Conservation (phyloP, 2,329 filamentous ascomycete genomes). For the Coccinonectria pachysandricola region DNA sequence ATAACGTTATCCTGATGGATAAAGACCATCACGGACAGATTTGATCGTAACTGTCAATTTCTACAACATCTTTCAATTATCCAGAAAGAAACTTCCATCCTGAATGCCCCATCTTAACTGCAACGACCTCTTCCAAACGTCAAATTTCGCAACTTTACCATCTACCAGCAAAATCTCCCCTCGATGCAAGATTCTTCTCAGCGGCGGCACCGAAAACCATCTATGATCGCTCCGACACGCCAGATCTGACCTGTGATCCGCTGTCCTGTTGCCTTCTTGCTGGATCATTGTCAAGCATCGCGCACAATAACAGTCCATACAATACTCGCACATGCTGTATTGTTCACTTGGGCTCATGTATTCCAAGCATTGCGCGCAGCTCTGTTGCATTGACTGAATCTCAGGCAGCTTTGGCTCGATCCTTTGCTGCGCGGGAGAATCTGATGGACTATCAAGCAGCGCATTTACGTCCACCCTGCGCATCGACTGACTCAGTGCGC, state of each 20-base stretch:
- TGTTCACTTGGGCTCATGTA: slow-evolving; percentile 21
- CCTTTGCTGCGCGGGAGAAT: slow-evolving; percentile 19
- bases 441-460: slow-evolving; percentile 16
- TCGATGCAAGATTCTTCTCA: slow-evolving; percentile 24
- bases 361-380: slow-evolving; percentile 29
- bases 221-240: slow-evolving; percentile 27
- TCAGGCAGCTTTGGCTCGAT: slow-evolving; percentile 27
- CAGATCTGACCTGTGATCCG: slow-evolving; percentile 18
- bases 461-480: slow-evolving; percentile 23
- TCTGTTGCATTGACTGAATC: slow-evolving; percentile 23
- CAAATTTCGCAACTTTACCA: slow-evolving; percentile 22
- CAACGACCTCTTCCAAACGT: slow-evolving; percentile 26
- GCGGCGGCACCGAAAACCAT: slow-evolving; percentile 29
- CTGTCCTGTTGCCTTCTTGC: slow-evolving; percentile 20
- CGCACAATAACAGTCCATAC: slow-evolving; percentile 30
- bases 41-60: too few relatives aligned
- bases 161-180: slow-evolving; percentile 28
- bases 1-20: too few relatives aligned
- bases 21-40: too few relatives aligned
- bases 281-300: slow-evolving; percentile 24
- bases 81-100: too few relatives aligned
- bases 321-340: slow-evolving; percentile 27
- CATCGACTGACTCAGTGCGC: slow-evolving; percentile 29
- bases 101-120: slow-evolving; percentile 23
- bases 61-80: too few relatives aligned